Percentiles rank a stretch among this genome's conserved stretches.
Evolutionary conservation across 192 early-diverging fungal species (phyloP).

Genomic region (Backusella psychrophila): DNA sequence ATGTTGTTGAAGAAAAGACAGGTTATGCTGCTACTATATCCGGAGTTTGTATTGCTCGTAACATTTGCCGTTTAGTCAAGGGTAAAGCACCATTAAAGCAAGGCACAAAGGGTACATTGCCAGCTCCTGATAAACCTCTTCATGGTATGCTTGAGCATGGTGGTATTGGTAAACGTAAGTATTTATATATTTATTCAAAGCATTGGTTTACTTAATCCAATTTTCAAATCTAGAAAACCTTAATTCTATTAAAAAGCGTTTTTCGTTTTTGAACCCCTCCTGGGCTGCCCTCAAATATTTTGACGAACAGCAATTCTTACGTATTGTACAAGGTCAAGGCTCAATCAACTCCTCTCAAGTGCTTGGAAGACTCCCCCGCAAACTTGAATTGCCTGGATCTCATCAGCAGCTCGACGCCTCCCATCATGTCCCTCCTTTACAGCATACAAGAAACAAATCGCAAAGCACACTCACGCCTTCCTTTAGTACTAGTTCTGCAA

Average conservation of each 20-base stretch:
- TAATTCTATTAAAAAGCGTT: conserved; percentile 26
- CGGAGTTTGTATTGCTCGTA: conserved; percentile 37
- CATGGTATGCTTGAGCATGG: conserved; percentile 31
- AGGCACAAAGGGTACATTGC: conserved; percentile 29
- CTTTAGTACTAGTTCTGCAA: neutral
- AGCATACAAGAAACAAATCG: neutral
- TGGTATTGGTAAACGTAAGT: conserved; percentile 39
- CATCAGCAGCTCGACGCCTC: neutral
- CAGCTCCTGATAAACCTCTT: conserved; percentile 34
- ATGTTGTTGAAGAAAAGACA: conserved; percentile 44
- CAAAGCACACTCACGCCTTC: neutral
- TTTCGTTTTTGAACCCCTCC: conserved; percentile 32
- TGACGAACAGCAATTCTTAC: conserved; percentile 35
- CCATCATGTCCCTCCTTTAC: neutral
- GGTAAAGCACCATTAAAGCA: conserved; percentile 37
- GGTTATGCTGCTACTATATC: conserved; percentile 40
- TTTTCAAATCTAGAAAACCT: conserved; percentile 28
- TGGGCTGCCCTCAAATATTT: conserved; percentile 43
- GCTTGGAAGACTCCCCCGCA: conserved; percentile 27
- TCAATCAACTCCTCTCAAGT: conserved; percentile 10
- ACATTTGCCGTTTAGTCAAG: conserved; percentile 38
- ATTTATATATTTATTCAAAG: neutral
- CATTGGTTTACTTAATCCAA: neutral
- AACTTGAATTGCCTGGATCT: conserved; percentile 1
- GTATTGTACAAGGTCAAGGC: conserved; percentile 30